Evolutionary conservation across 2,329 filamentous ascomycete genomes (phyloP).

Genomic region (Microdochium bolleyi): DNA sequence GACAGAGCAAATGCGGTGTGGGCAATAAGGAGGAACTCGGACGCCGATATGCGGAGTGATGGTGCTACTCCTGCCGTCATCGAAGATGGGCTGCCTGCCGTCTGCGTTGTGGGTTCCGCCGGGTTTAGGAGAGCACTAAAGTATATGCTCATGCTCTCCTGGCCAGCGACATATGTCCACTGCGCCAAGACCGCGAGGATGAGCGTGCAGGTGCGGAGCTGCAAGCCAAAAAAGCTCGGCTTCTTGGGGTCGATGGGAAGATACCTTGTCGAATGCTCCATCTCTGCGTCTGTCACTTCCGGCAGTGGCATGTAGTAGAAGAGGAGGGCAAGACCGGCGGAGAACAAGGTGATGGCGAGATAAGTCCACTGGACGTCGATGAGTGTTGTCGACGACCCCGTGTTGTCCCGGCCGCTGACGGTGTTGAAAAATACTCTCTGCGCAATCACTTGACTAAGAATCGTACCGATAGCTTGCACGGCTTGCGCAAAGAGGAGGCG

Average conservation of each 20-base stretch:
- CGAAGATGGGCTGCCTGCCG: conserved; percentile 21
- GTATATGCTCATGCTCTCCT: conserved; percentile 57
- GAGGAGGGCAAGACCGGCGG: conserved; percentile 60
- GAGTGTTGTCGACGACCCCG: conserved; percentile 38
- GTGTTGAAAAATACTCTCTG: conserved; percentile 65
- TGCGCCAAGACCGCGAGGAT: conserved; percentile 68
- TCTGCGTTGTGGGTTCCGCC: conserved; percentile 8
- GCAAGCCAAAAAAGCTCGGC: conserved; percentile 38
- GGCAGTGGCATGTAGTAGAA: conserved; percentile 63
- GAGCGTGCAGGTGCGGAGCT: conserved; percentile 49
- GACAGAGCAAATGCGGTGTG: conserved; percentile 68
- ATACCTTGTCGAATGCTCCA: conserved; percentile 37
- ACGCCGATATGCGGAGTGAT: conserved; percentile 40
- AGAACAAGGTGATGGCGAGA: conserved; percentile 69
- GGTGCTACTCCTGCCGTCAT: conserved; percentile 34
- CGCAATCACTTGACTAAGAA: conserved; percentile 65
- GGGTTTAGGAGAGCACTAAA: conserved; percentile 44
- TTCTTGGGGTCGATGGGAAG: conserved; percentile 43
- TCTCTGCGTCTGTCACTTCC: conserved; percentile 48
- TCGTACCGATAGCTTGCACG: conserved; percentile 66
- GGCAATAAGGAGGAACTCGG: conserved; percentile 64
- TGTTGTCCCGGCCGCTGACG: conserved; percentile 29
- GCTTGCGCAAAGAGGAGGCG: conserved; percentile 69
- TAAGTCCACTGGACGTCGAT: conserved; percentile 81
- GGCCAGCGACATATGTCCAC: conserved; percentile 71